Conservation (phyloP, 1,284 basidiomycete species). For the Hymenochaete sp. region DNA sequence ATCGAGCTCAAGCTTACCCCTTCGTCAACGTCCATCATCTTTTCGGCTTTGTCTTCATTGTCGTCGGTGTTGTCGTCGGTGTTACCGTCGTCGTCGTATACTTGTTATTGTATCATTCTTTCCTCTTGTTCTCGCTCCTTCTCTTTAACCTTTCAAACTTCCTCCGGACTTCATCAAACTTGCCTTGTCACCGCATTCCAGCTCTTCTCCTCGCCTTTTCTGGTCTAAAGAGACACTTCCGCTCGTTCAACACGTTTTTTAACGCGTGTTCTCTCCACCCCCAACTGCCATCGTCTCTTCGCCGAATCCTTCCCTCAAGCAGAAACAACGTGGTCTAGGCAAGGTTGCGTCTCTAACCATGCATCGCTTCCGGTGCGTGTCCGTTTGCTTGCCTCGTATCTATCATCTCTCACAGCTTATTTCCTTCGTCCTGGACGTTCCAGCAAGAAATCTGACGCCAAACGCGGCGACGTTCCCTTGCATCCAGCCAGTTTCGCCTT, state of each 20-base stretch:
- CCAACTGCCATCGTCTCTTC: not conserved
- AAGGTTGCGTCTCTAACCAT: conserved; percentile 43
- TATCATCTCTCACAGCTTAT: conserved; percentile 26
- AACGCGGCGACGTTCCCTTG: conserved; percentile 32
- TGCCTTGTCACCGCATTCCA: conserved; percentile 14
- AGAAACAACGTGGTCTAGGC: conserved; percentile 67
- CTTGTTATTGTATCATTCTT: not conserved
- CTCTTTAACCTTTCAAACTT: conserved; percentile 7
- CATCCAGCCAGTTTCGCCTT: conserved; percentile 9
- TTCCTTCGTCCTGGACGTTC: conserved; percentile 17
- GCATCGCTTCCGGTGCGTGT: conserved; percentile 72
- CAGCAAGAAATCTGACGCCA: conserved; percentile 60
- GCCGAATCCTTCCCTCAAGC: conserved; percentile 20
- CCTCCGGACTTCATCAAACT: not conserved
- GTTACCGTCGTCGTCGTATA: conserved; percentile 5
- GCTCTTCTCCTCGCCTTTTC: not conserved
- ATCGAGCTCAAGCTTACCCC: not conserved
- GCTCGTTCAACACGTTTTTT: not conserved
- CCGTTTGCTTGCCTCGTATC: conserved; percentile 10
- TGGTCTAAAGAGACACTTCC: too few species aligned
- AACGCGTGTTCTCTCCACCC: conserved; percentile 5
- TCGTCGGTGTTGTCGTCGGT: conserved; percentile 8
- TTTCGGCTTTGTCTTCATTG: not conserved
- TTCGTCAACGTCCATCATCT: not conserved
- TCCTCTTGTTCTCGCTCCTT: conserved; percentile 3